Evolutionary conservation across 495 filamentous ascomycete species (phyloP), one percentile per base, ranked within the genome.

Genomic region (Penicillium nucicola): DNA sequence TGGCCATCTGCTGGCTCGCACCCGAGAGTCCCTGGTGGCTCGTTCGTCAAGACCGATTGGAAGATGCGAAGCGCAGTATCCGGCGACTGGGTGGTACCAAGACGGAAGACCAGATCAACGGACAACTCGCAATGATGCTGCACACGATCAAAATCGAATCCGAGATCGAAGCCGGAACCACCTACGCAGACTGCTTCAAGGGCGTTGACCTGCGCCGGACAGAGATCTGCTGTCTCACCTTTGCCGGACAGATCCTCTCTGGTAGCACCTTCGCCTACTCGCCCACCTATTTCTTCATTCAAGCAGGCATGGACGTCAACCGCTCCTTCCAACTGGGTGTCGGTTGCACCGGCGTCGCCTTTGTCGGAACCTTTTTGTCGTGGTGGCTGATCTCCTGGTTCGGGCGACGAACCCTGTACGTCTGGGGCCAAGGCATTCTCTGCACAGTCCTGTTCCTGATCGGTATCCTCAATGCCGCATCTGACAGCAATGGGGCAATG

Each of bases 191-290:
- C 54, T 86, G 86, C 68, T 89, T 90, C 72, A 82, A 79, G 61
- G 85, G 86, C 0, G 76, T 78, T 7, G 81, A 91, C 48, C 68
- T 79, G 30, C 79, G 85, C 25, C 83, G 88, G 17, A 92, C 88
- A 1, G 84, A 87, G 68, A 85, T 88, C 52, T 78, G 82, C 45
- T 84, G 80, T 56, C 73, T 84, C 67, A 70, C 79, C 25, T 91
- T 87, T 78, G 79, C 81, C 4, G 87, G 88, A 36, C 88, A 92
- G 65, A 86, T 86, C 34, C 63, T 90, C 5, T 80, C 79, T 38
- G 88, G 88, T 35, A 84, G 83, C 52, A 77, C 81, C 4, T 88
- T 92, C 60, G 84, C 79, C 34, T 84, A 85, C 50, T 85, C 86
- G 55, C 83, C 82, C 1, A 85, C 83, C 17, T 84, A 89, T 60